Percentiles rank a stretch among this genome's conserved stretches.
Evolutionary conservation across 2,329 filamentous ascomycete genomes (phyloP).

Genomic region (Penicillium thymicola): DNA sequence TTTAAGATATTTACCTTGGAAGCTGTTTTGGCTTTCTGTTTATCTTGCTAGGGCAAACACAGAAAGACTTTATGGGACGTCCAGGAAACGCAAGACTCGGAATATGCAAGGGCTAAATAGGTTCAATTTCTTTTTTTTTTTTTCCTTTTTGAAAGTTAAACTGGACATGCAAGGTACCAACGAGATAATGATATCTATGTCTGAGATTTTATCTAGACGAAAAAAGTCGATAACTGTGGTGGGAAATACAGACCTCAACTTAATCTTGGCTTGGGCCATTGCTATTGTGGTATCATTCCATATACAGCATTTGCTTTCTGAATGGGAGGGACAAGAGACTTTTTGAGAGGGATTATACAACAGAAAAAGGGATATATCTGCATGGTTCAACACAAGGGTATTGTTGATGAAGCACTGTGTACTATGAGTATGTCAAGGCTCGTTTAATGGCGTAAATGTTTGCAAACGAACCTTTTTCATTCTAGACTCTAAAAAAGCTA

Average conservation of each 20-base stretch:
- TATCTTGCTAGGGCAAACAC: not conserved
- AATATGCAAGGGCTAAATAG: constrained; percentile 1
- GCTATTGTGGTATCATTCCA: not conserved
- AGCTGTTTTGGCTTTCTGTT: not conserved
- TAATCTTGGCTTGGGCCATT: not conserved
- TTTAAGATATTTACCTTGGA: not conserved
- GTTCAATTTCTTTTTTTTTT: not conserved
- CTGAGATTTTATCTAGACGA: not conserved
- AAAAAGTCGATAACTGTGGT: not conserved
- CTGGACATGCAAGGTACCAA: not conserved
- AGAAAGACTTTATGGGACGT: not conserved
- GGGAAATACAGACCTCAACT: not conserved
- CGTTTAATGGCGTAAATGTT: not conserved
- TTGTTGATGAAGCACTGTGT: not conserved
- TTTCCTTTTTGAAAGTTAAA: not conserved
- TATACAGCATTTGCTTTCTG: not conserved
- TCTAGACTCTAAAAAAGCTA: too few species aligned
- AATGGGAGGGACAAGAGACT: not conserved
- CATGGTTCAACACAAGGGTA: not conserved
- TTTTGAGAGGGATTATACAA: not conserved
- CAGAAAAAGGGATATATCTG: not conserved
- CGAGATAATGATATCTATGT: not conserved
- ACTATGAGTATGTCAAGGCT: not conserved
- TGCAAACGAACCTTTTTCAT: too few species aligned
- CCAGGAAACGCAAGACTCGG: not conserved